These are phyloP conservation scores for Fraxinus ornus DNA, from an alignment of 305 asterid genomes.

Conservation along the genomic window DNA sequence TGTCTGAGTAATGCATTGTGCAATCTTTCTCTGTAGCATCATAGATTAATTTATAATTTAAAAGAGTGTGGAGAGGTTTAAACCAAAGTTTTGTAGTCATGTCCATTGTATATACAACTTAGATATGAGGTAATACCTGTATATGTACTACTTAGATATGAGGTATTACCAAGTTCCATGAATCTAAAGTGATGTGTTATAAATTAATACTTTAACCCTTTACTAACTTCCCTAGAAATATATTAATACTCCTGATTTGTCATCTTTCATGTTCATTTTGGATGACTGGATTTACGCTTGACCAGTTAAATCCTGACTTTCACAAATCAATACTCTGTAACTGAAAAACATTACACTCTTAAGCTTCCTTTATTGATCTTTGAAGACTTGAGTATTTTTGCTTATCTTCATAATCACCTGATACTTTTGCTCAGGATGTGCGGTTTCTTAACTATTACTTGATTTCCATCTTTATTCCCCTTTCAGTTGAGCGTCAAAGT, in stretches of 20 bases:
- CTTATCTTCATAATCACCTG: not conserved
- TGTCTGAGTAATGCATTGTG: not conserved
- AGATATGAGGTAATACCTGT: not conserved
- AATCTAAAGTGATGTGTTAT: not conserved
- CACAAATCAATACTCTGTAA: not conserved
- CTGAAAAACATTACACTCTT: not conserved
- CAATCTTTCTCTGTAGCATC: not conserved
- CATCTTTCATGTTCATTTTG: not conserved
- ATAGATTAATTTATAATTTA: not conserved
- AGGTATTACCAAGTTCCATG: not conserved
- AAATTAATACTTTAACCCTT: not conserved
- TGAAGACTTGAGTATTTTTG: not conserved
- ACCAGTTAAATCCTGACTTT: not conserved
- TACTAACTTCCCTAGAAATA: not conserved
- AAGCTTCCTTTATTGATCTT: not conserved
- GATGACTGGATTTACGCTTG: not conserved
- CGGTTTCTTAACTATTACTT: not conserved
- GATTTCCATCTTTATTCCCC: not conserved
- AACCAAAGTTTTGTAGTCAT: not conserved
- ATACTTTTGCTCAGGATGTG: not conserved
- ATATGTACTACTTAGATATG: not conserved
- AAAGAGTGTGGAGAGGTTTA: not conserved
- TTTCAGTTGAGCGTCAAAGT: conserved; percentile 66
- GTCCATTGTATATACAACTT: not conserved
- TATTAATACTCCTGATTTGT: not conserved